Percentiles rank a stretch among this genome's conserved stretches.
These are phyloP conservation scores for Paecilomyces variotii DNA, from an alignment of 2,329 filamentous ascomycete species.

Conservation along the genomic window DNA sequence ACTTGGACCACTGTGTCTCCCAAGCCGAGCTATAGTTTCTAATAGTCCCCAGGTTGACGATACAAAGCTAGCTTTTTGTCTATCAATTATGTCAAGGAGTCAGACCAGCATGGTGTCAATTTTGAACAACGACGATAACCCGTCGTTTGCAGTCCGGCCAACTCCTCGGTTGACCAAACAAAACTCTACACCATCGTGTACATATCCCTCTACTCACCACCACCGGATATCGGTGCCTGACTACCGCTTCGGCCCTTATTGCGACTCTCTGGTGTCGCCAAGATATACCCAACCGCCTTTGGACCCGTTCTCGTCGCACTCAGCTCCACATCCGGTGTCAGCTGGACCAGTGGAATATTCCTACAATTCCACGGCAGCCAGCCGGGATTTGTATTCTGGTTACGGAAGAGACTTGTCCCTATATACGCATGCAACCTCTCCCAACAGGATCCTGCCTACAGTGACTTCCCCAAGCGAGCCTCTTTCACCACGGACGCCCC, in stretches of 20 bases:
- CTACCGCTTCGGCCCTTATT: constrained; percentile 3
- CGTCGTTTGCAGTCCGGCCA: constrained; percentile 37
- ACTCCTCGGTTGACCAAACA: constrained; percentile 14
- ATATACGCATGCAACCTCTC: constrained; percentile 15
- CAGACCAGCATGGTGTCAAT: constrained; percentile 35
- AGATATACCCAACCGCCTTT: neutral
- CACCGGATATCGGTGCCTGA: constrained; percentile 1
- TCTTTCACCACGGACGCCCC: constrained; percentile 19
- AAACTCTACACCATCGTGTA: constrained; percentile 8
- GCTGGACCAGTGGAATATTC: neutral
- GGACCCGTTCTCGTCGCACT: neutral
- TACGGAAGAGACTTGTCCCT: constrained; percentile 10
- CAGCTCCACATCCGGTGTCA: neutral
- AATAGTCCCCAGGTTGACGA: neutral
- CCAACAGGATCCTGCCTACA: constrained; percentile 17
- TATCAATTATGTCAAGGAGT: constrained; percentile 21
- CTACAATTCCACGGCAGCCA: neutral
- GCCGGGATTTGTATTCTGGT: neutral
- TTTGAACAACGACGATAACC: constrained; percentile 41
- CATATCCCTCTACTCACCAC: constrained; percentile 3
- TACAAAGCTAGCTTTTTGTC: neutral
- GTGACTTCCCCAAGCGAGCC: constrained; percentile 16
- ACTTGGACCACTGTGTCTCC: neutral
- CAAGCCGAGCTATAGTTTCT: neutral
- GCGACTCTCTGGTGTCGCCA: neutral